Evolutionary conservation across 345 rosid genomes (phyloP), one percentile per base, ranked within the genome.

Genomic region (Camelina laxa): DNA sequence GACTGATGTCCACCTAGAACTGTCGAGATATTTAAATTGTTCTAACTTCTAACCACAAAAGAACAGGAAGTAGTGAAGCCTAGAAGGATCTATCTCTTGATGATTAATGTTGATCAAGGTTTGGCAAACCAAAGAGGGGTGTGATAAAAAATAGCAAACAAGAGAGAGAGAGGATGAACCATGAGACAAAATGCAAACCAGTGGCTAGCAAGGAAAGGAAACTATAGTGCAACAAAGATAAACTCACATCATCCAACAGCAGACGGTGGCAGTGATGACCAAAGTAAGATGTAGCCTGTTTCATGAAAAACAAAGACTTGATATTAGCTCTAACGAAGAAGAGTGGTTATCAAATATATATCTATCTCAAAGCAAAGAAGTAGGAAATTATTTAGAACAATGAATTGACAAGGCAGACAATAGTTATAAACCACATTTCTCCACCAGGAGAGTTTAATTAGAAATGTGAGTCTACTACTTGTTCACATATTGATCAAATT

Each of bases 211-310:
- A 54, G 9, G n/a, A 45, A 50, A 36, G 9, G 19, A 8, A 60
- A 57, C 1, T 2, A 24, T 10, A 60, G 50, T 55, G 70, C 19
- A 60, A 19, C 12, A 42, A 24, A 61, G 19, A 76, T 56, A 31
- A 77, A 88, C 93, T 85, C 85, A 94, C 98, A 94, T 94, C 96
- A 94, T 81, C 98, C 97, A 88, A 68, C 98, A 94, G 78, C 96
- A 89, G 54, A 90, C 88, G 60, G 95, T 88, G 22, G 97, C 96
- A 7, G 98, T 91, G 41, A 89, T 79, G 70, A 94, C 90, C 95
- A 94, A 81, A 31, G 98, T 94, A 47, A 91, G 75, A 75, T 88
- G 97, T 33, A 94, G 65, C 86, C 97, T 94, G 90, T 87, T 81
- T 41, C 67, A 71, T 12, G 1, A 8, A 42, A 24, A 76, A 42